These are phyloP conservation scores for Crithidia expoeki DNA, from an alignment of 208 protist genomes.

Conservation along the genomic window DNA sequence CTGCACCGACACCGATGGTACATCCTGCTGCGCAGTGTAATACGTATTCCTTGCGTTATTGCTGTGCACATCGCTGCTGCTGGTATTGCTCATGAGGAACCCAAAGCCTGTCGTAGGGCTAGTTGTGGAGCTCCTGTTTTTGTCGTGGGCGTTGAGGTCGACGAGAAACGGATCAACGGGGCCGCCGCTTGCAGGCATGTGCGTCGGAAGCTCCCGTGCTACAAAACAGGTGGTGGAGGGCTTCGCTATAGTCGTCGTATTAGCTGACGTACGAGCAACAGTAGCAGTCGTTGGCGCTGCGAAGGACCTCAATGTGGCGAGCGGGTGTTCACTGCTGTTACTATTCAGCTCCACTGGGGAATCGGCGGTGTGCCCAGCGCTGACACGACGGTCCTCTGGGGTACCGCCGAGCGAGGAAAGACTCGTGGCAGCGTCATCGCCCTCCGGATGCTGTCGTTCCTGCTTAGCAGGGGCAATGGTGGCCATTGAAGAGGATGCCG, in stretches of 20 bases:
- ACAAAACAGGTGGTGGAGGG: constrained; percentile 10
- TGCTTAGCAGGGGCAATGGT: not conserved
- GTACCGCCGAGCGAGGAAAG: not conserved
- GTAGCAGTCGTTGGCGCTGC: not conserved
- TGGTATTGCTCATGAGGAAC: not conserved
- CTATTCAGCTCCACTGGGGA: not conserved
- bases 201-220: constrained; percentile 22
- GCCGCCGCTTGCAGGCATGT: not conserved
- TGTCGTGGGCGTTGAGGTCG: not conserved
- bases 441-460: not conserved
- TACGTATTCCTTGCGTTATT: too few species aligned
- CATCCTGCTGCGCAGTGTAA: not conserved
- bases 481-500: not conserved
- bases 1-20: constrained; percentile 42
- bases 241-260: not conserved
- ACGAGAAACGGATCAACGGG: constrained; percentile 41
- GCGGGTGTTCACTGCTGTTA: not conserved
- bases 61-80: not conserved
- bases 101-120: not conserved
- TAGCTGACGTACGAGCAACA: too few species aligned
- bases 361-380: constrained; percentile 14
- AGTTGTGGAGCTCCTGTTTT: not conserved
- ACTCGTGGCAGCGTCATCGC: constrained; percentile 13
- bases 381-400: constrained; percentile 12
- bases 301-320: not conserved